Evolutionary conservation across 2,329 filamentous ascomycete genomes (phyloP).

Genomic region (Parascedosporium putredinis): DNA sequence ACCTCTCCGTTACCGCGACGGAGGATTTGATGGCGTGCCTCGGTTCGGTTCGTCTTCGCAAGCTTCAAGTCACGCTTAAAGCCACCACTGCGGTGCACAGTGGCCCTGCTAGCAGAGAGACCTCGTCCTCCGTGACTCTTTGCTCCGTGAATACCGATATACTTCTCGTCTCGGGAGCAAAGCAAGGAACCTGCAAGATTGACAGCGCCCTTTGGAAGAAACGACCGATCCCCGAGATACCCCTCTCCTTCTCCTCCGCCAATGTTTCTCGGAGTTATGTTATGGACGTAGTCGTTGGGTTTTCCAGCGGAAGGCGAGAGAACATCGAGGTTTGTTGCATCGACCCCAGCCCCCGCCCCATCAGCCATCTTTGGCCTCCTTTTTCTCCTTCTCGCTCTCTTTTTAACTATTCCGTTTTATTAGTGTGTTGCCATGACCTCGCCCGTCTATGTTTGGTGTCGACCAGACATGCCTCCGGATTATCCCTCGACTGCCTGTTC

Average conservation of each 20-base stretch:
- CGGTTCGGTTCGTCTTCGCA: neutral
- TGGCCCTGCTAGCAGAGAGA: neutral
- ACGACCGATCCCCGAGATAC: neutral
- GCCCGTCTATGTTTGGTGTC: neutral
- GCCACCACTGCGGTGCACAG: neutral
- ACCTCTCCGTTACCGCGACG: neutral
- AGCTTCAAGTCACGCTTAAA: neutral
- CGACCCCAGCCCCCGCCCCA: neutral
- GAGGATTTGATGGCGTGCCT: slow-evolving; percentile 1
- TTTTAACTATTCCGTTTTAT: neutral
- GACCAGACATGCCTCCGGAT: neutral
- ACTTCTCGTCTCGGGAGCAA: neutral
- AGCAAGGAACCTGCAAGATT: neutral
- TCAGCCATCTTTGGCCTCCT: neutral
- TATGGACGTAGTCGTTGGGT: neutral
- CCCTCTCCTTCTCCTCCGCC: neutral
- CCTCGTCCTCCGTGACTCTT: neutral
- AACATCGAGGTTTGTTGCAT: neutral
- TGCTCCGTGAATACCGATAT: neutral
- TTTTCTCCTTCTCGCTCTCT: neutral
- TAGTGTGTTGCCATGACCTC: slow-evolving; percentile 1
- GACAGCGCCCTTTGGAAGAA: neutral
- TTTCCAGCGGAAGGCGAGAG: neutral
- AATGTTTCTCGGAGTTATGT: neutral
- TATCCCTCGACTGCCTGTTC: neutral